Base-by-base conservation (phyloP, 1,284 basidiomycete species). In the Papiliotrema fonsecae region DNA sequence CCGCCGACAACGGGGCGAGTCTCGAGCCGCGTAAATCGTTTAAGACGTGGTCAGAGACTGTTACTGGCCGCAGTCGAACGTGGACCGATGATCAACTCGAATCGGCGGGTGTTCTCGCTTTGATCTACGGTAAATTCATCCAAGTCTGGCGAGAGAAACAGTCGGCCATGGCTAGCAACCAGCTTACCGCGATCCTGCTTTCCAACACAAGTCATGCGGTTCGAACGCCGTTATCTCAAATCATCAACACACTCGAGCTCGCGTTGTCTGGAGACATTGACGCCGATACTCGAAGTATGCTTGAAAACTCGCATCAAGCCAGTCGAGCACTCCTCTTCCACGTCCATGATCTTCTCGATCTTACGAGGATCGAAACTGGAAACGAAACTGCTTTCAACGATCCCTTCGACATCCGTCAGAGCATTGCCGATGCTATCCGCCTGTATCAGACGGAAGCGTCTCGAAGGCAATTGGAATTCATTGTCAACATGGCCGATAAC, bases 191-290 rank as follows among this genome's bases (percentile, higher is more conserved):
- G 47, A 75, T 92, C 3, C 64, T 93, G 39, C 74, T 92, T 16
- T 87, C 86, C n/a, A 92, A 93, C 69, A 89, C 89, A 6, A 86
- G 82, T 57, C 88, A 92, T 67, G 88, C 91, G 77, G 86, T 87
- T 80, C 65, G 55, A 65, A 68, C 52, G 6, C 55, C 51, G 5
- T 51, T 61, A 3, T 55, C 54, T 37, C 68, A 68, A 49, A 69
- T 74, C 48, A 76, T 77, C 68, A 88, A 87, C 68, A 91, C 88
- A 61, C 77, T 90, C 34, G 88, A 94, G 69, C 77, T 92, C 64
- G 88, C 88, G 2, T 77, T 94, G 31, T 84, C 90, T 58, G 86
- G 87, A 2, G 80, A 82, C 18, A 74, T 92, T 47, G 87, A 90
- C 60, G 65, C 67, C 2, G 88, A 91, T 64, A 89, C 87, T 4